Conservation (phyloP, 148 eudicot genomes). For the Fagopyrum esculentum region DNA sequence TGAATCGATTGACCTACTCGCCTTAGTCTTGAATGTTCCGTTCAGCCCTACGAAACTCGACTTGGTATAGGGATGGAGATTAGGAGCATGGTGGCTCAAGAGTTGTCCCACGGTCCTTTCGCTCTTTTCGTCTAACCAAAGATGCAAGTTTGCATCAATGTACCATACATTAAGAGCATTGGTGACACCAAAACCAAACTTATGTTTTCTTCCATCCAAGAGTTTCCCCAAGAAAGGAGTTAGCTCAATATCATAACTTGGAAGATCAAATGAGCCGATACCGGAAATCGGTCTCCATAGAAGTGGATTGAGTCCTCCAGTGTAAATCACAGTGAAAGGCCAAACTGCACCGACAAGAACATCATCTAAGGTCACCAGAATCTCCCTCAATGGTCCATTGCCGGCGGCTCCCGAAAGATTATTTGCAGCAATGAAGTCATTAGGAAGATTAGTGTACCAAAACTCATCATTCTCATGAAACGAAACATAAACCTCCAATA, state of each 20-base stretch:
- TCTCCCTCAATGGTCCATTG: constrained; percentile 87
- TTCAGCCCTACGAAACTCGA: constrained; percentile 50
- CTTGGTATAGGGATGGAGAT: constrained; percentile 18
- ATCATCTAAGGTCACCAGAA: constrained; percentile 61
- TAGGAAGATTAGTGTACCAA: constrained; percentile 66
- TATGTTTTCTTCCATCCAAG: constrained; percentile 63
- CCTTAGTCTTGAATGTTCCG: constrained; percentile 49
- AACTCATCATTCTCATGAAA: constrained; percentile 84
- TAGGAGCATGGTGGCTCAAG: constrained; percentile 18
- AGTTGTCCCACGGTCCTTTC: constrained; percentile 40
- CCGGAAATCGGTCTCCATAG: constrained; percentile 83
- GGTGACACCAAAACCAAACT: constrained; percentile 53
- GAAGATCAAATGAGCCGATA: constrained; percentile 84
- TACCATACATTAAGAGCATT: constrained; percentile 89
- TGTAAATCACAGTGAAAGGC: constrained; percentile 83
- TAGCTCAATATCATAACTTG: constrained; percentile 74
- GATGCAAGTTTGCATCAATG: constrained; percentile 79
- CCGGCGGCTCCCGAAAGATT: constrained; percentile 41
- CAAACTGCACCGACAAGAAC: constrained; percentile 62
- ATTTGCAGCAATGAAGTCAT: constrained; percentile 57
- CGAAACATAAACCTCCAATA: constrained; percentile 83
- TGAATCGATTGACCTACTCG: constrained; percentile 37
- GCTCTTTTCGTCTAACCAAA: constrained; percentile 66
- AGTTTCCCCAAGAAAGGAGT: constrained; percentile 70
- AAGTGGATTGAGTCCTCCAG: constrained; percentile 86